Evolutionary conservation across 345 rosid genomes (phyloP).

Genomic region (Nasturtium officinale): DNA sequence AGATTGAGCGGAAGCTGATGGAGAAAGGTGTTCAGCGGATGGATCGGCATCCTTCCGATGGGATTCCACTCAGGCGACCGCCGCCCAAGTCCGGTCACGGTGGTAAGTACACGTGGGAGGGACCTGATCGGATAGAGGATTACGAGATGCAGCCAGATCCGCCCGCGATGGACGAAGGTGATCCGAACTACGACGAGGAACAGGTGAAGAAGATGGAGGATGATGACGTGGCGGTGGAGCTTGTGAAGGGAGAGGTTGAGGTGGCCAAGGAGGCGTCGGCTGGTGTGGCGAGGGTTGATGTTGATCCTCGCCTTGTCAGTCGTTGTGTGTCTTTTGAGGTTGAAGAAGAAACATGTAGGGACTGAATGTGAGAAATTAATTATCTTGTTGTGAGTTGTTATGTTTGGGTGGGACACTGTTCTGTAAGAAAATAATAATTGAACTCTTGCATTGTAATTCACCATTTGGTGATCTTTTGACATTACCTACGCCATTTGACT

Average conservation of each 20-base stretch:
- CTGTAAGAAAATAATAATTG: slow-evolving; percentile 24
- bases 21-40: slow-evolving; percentile 70
- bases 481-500: background rate
- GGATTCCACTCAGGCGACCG: slow-evolving; percentile 53
- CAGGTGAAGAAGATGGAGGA: slow-evolving; percentile 41
- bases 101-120: slow-evolving; percentile 96
- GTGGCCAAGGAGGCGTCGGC: slow-evolving; percentile 55
- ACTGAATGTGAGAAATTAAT: background rate
- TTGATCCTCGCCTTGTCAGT: slow-evolving; percentile 53
- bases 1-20: slow-evolving; percentile 62
- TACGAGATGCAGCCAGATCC: slow-evolving; percentile 56
- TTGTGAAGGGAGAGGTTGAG: slow-evolving; percentile 63
- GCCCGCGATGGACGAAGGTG: slow-evolving; percentile 71
- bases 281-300: slow-evolving; percentile 68
- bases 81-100: slow-evolving; percentile 82
- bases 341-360: background rate
- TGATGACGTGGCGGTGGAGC: slow-evolving; percentile 49
- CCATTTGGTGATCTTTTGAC: background rate
- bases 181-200: slow-evolving; percentile 80
- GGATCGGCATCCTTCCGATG: slow-evolving; percentile 79
- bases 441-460: background rate
- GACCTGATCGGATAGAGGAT: slow-evolving; percentile 53
- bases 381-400: too few species aligned
- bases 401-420: too few species aligned
- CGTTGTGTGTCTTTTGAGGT: background rate